Conservation (phyloP, 352 stramenopile genomes). For the Phytopythium ostracodes region DNA sequence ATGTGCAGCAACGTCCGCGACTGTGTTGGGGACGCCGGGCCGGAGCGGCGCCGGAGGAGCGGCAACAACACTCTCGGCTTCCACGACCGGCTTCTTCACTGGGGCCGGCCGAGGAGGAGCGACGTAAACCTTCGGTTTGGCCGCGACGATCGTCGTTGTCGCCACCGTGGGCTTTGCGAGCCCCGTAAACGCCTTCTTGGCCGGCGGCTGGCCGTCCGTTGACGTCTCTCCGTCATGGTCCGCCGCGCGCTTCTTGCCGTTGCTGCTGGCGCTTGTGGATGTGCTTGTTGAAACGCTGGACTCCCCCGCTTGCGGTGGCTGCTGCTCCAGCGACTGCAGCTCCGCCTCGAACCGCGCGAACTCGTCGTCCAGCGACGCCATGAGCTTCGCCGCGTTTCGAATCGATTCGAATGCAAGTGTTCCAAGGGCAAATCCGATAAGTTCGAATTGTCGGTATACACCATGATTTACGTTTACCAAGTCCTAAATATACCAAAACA, state of each 20-base stretch:
- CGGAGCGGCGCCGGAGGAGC: constrained; percentile 6
- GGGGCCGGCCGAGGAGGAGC: constrained; percentile 58
- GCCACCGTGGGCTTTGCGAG: constrained; percentile 11
- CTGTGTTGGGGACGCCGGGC: constrained; percentile 33
- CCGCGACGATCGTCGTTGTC: constrained; percentile 25
- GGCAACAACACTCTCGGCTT: neutral
- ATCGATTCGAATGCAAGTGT: neutral
- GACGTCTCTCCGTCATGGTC: constrained; percentile 13
- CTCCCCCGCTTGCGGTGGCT: constrained; percentile 8
- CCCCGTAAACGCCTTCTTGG: constrained; percentile 27
- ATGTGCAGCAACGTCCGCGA: constrained; percentile 42
- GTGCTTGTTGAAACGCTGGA: neutral
- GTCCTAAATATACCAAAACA: too few species aligned
- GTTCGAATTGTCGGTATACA: neutral
- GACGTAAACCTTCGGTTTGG: constrained; percentile 65
- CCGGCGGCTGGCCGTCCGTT: constrained; percentile 8
- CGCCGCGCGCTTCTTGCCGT: constrained; percentile 27
- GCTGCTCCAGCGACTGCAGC: constrained; percentile 68
- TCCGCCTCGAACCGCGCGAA: constrained; percentile 83
- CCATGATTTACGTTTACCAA: too few species aligned
- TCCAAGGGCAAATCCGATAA: neutral
- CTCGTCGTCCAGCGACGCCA: constrained; percentile 74
- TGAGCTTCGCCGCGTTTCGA: constrained; percentile 9
- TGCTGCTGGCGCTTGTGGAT: neutral
- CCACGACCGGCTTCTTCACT: constrained; percentile 5